Evolutionary conservation across 23 red algal species (phyloP).

Genomic region (Gracilaria domingensis): DNA sequence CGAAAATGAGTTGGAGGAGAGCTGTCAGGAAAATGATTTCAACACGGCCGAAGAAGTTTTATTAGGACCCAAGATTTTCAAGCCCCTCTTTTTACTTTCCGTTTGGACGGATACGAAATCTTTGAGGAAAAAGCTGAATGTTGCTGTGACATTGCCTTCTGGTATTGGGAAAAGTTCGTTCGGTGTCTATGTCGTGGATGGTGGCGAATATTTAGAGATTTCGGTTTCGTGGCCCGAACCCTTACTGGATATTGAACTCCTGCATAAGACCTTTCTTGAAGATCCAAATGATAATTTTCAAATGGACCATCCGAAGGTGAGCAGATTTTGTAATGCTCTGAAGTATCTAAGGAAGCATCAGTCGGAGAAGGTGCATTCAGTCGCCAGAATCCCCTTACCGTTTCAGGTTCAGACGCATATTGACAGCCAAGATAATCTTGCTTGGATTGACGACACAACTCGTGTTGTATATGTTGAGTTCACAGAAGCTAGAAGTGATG

Average conservation of each 20-base stretch:
- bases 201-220: slow-evolving; percentile 23
- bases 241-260: neutral
- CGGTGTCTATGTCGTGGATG: slow-evolving; percentile 1
- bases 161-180: slow-evolving; percentile 18
- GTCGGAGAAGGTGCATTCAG: neutral
- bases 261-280: neutral
- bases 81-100: slow-evolving; percentile 29
- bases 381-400: neutral
- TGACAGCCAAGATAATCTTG: too few relatives aligned
- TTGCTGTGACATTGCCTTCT: slow-evolving; percentile 4
- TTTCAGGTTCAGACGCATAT: neutral
- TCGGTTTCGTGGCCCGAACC: slow-evolving; percentile 5
- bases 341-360: neutral
- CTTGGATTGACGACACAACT: too few relatives aligned
- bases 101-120: slow-evolving; percentile 10
- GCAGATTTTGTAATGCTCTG: neutral
- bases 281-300: slow-evolving; percentile 1
- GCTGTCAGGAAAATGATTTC: neutral
- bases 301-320: neutral
- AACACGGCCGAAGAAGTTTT: neutral
- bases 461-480: too few relatives aligned
- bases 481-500: too few relatives aligned
- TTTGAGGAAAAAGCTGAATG: neutral
- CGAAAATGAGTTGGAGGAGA: neutral
- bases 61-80: neutral